phyloP scores from a whole-genome alignment of 257 asterid genomes.

The Thymus quinquecostatus region DNA sequence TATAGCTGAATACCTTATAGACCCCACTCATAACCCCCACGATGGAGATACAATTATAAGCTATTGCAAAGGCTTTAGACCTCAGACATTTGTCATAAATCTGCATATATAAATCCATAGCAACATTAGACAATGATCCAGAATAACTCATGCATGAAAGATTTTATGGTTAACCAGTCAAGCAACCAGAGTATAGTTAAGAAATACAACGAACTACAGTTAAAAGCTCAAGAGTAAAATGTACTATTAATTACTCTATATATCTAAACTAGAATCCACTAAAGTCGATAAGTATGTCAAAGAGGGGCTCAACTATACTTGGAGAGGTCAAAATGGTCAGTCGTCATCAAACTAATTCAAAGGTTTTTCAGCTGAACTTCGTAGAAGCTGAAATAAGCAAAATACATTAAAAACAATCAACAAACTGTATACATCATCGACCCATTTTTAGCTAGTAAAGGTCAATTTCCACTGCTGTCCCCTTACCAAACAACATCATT shows the following conservation, averaged over 20 bases:
- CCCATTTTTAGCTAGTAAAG: neutral
- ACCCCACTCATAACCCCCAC: constrained; percentile 90
- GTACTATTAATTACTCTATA: neutral
- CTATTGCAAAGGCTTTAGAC: constrained; percentile 77
- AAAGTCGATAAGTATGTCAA: constrained; percentile 15
- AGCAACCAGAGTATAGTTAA: constrained; percentile 3
- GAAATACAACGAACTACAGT: constrained; percentile 17
- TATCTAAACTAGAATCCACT: constrained; percentile 18
- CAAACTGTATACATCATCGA: neutral
- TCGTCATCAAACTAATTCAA: constrained; percentile 21
- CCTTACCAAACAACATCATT: neutral
- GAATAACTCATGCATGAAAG: constrained; percentile 19
- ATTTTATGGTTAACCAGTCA: constrained; percentile 5
- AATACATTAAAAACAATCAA: neutral
- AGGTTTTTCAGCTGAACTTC: constrained; percentile 5
- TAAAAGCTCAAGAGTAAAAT: constrained; percentile 10
- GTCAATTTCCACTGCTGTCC: constrained; percentile 6
- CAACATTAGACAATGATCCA: constrained; percentile 29
- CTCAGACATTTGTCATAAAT: constrained; percentile 71
- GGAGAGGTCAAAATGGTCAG: constrained; percentile 11
- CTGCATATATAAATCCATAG: constrained; percentile 48
- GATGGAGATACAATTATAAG: constrained; percentile 79
- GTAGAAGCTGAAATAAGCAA: constrained; percentile 17
- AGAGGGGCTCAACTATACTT: neutral
- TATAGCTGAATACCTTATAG: constrained; percentile 64